phyloP scores from a whole-genome alignment of 306 rosid genomes.

The Lathyrus oleraceus region DNA sequence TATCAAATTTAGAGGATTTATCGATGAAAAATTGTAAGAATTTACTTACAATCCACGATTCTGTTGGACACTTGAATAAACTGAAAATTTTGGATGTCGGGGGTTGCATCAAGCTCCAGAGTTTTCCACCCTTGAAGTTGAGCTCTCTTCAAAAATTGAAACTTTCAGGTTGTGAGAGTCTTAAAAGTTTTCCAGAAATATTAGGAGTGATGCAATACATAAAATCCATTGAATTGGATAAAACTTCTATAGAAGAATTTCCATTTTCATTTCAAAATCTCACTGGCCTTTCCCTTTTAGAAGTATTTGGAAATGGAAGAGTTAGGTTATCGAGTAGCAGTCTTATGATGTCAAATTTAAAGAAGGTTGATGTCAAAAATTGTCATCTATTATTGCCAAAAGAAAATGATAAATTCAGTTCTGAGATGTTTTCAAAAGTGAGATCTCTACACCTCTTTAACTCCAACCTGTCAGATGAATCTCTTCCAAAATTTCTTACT shows the following conservation, averaged over 20 bases:
- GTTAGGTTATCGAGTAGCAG: no score
- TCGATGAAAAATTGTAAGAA: neutral
- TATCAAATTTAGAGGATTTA: neutral
- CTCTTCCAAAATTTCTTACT: no score
- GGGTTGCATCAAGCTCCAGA: neutral
- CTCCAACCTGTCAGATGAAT: no score
- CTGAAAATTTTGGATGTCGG: neutral
- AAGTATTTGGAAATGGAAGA: no score
- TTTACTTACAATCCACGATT: neutral
- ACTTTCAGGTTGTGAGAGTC: neutral
- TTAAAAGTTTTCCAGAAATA: slow-evolving; percentile 13
- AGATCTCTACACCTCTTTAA: no score
- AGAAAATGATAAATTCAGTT: no score
- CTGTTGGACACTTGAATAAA: neutral
- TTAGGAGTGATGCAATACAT: neutral
- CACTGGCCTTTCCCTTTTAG: no score
- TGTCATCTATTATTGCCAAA: no score
- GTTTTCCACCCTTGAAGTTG: neutral
- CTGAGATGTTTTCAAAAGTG: no score
- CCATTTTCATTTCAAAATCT: slow-evolving; percentile 25
- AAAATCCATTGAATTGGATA: accelerated
- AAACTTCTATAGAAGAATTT: neutral
- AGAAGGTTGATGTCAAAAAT: no score
- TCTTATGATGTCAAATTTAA: neutral
- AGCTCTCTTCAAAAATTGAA: neutral